These are phyloP conservation scores for Fusarium bactridioides DNA, from an alignment of 2,329 filamentous ascomycete species.

Conservation along the genomic window DNA sequence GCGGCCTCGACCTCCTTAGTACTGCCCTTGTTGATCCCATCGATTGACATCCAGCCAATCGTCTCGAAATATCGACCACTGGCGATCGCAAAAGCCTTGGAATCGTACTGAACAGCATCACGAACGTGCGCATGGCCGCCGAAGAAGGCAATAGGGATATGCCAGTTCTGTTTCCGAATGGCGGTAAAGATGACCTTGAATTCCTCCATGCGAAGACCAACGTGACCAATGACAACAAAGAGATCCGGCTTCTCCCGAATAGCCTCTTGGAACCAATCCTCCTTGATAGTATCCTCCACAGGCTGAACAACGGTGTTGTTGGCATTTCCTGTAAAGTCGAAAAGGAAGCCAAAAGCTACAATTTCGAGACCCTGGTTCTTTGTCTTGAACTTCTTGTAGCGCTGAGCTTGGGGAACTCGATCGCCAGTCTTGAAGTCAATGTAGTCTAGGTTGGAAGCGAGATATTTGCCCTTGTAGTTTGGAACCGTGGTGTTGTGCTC, in stretches of 20 bases:
- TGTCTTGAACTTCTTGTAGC: constrained; percentile 90
- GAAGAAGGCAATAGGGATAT: constrained; percentile 89
- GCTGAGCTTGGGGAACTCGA: constrained; percentile 76
- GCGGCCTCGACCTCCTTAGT: constrained; percentile 40
- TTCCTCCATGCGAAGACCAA: constrained; percentile 82
- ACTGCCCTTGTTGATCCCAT: constrained; percentile 60
- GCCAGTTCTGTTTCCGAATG: constrained; percentile 78
- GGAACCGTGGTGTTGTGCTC: constrained; percentile 85
- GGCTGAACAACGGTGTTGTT: constrained; percentile 88
- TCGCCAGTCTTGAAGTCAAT: constrained; percentile 75
- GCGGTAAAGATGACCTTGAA: constrained; percentile 79
- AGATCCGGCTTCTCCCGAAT: constrained; percentile 86
- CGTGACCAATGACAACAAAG: constrained; percentile 86
- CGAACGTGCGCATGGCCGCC: constrained; percentile 91
- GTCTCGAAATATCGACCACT: constrained; percentile 96
- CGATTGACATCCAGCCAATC: constrained; percentile 89
- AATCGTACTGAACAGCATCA: constrained; percentile 82
- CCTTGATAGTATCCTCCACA: constrained; percentile 80
- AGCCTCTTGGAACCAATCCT: constrained; percentile 88
- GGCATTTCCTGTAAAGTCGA: constrained; percentile 89
- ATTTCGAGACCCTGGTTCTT: constrained; percentile 87
- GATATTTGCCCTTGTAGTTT: constrained; percentile 80
- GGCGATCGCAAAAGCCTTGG: constrained; percentile 78
- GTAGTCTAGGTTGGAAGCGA: constrained; percentile 94
- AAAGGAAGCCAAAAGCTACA: constrained; percentile 91